Base-by-base conservation (phyloP, 805 yeast species). In the Kuraishia cidri region DNA sequence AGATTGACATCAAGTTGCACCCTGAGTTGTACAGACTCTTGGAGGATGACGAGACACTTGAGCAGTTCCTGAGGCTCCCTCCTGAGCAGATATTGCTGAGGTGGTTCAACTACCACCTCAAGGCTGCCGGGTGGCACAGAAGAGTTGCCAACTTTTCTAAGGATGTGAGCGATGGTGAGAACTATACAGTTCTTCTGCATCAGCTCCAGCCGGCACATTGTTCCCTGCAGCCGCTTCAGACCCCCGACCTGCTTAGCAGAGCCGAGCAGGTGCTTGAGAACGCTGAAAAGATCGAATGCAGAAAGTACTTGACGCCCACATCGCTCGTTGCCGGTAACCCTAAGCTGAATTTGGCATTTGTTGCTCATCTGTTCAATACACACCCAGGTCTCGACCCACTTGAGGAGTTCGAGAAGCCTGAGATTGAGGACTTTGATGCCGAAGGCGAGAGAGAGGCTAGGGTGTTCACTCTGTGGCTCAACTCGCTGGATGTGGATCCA, bases 361-460 rank as follows among this genome's bases (percentile, higher is more conserved):
- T 92, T 37, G 98, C 98, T 27, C 94, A 92, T 55, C 66, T 92
- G 54, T 92, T 92, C 70, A 92, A 92, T 64, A 90, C 95, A 5
- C 78, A 85, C 53, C 98, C 98, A 31, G 97, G 98, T 31, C 71
- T 92, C 43, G 97, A 88, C 39, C 97, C 97, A 37, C 73, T 90
- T 42, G 94, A 85, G 51, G 97, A 88, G 60, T 68, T 64, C 37
- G 97, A 90, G 56, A 81, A 78, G 47, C 84, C 92, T 19, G 97
- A 88, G 54, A 85, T 92, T 46, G 98, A 92, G 64, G 97, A 86
- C 45, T 92, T 92, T 50, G 98, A 92, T 55, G 98, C 98, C 17
- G 98, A 92, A 62, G 98, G 98, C 41, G 98, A 92, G 63, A 83
- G 98, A 63, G 98, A 92, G 64, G 98, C 98, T 3, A 75, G 98